Evolutionary conservation across 345 rosid genomes (phyloP).

Genomic region (Heritiera littoralis): DNA sequence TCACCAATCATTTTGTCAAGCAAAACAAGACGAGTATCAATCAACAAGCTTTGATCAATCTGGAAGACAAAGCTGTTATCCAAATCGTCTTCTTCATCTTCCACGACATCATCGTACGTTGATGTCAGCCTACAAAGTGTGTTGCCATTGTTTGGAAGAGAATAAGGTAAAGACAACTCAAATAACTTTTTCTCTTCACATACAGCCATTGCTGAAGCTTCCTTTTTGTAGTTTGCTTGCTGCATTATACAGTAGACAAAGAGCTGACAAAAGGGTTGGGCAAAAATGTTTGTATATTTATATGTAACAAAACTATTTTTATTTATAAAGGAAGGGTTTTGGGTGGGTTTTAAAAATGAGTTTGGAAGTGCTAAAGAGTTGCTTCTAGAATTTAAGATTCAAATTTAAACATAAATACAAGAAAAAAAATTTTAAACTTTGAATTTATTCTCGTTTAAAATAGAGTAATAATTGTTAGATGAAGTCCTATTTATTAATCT

Average conservation of each 20-base stretch:
- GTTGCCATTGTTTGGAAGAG: background rate
- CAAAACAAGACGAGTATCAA: slow-evolving; percentile 39
- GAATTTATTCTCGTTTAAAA: too few species aligned
- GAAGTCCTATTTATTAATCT: too few species aligned
- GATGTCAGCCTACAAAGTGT: background rate
- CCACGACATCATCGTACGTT: slow-evolving; percentile 17
- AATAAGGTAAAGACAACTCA: background rate
- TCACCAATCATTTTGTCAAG: slow-evolving; percentile 47
- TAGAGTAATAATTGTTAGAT: too few species aligned
- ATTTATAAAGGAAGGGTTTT: too few species aligned
- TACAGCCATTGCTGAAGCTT: slow-evolving; percentile 8
- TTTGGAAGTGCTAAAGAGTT: too few species aligned
- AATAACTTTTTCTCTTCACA: background rate
- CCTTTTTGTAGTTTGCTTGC: slow-evolving; percentile 14
- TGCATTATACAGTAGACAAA: slow-evolving; percentile 13
- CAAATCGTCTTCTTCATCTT: slow-evolving; percentile 15
- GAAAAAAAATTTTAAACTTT: too few species aligned
- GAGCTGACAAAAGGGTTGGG: background rate
- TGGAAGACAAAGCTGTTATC: slow-evolving; percentile 30
- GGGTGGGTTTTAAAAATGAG: too few species aligned
- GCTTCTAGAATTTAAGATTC: too few species aligned
- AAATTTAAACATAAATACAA: too few species aligned
- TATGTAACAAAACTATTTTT: too few species aligned
- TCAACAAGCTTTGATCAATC: slow-evolving; percentile 41
- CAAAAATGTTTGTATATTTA: background rate